Base-by-base conservation (phyloP, 2,329 filamentous ascomycete species). In the Neopestalotiopsis rosae region DNA sequence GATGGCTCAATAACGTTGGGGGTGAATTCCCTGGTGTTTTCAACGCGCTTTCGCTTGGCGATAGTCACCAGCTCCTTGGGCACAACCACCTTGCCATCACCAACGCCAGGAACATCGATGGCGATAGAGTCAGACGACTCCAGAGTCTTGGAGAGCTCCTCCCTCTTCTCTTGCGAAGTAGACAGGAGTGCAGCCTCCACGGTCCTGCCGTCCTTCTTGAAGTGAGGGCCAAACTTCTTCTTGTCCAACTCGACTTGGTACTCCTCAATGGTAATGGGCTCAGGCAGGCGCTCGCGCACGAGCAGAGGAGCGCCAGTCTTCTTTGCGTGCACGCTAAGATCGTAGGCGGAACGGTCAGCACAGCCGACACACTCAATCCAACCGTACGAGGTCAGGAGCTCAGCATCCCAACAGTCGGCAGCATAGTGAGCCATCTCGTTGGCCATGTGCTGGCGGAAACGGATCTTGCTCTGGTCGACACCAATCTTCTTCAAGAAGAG, bases 321-420 rank as follows among this genome's bases (percentile, higher is more conserved):
- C 84, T 97, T 95, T 79, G 92, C 91, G 82, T 98, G 96, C 10
- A 98, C 95, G 45, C 90, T 92, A 79, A 98, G 81, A 82, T 99
- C 96, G 81, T 97, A 99, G 24, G 96, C 96, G 79, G 93, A 97
- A 76, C 96, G 90, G 80, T 98, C 95, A 70, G 96, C 96, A 81
- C 96, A 98, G 71, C 96, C 96, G 76, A 98, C 95, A 80, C 95
- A 98, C 85, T 99, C 96, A 72, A 98, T 93, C 96, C 96, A 99
- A 79, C 96, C 96, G 77, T 95, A 95, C 71, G 92, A 95, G 69
- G 94, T 98, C 71, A 92, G 86, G 67, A 99, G 85, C 81, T 99
- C 96, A 14, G 94, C 95, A 81, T 99, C 96, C 96, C 96, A 98
- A 85, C 96, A 99, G 84, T 99, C 96, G 68, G 91, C 89, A 61